These are phyloP conservation scores for Tarenaya hassleriana DNA, from an alignment of 345 rosid species.

Conservation along the genomic window DNA sequence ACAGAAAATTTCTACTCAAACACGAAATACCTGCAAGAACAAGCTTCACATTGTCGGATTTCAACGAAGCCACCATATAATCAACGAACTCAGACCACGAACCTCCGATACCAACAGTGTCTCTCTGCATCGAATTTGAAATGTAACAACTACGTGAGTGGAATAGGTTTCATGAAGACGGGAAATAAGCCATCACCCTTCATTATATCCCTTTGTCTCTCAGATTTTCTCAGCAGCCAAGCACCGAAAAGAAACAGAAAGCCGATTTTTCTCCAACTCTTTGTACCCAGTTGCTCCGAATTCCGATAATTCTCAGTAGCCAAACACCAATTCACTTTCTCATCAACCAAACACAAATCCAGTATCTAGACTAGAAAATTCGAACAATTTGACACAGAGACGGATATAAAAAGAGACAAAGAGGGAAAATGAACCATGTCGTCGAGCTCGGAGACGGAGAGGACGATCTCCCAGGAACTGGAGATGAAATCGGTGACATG, in stretches of 20 bases:
- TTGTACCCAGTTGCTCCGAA: too few relatives aligned
- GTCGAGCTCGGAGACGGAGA: conserved; percentile 65
- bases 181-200: too few relatives aligned
- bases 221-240: conserved; percentile 1
- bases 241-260: neutral
- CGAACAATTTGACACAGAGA: neutral
- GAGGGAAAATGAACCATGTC: conserved; percentile 47
- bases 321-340: neutral
- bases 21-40: conserved; percentile 36
- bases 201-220: too few relatives aligned
- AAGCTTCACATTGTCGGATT: conserved; percentile 70
- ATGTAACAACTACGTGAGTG: neutral
- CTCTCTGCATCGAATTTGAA: conserved; percentile 49
- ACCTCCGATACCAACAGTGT: conserved; percentile 72
- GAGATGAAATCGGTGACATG: conserved; percentile 58
- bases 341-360: neutral
- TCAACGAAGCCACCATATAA: conserved; percentile 57
- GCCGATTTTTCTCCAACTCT: too few relatives aligned
- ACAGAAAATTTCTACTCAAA: conserved; percentile 34
- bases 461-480: conserved; percentile 53
- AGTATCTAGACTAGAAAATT: neutral
- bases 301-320: too few relatives aligned
- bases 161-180: neutral
- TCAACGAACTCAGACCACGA: conserved; percentile 80
- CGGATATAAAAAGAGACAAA: neutral